phyloP scores from a whole-genome alignment of 2,329 filamentous ascomycete genomes.

The Colletotrichum spaethianum region DNA sequence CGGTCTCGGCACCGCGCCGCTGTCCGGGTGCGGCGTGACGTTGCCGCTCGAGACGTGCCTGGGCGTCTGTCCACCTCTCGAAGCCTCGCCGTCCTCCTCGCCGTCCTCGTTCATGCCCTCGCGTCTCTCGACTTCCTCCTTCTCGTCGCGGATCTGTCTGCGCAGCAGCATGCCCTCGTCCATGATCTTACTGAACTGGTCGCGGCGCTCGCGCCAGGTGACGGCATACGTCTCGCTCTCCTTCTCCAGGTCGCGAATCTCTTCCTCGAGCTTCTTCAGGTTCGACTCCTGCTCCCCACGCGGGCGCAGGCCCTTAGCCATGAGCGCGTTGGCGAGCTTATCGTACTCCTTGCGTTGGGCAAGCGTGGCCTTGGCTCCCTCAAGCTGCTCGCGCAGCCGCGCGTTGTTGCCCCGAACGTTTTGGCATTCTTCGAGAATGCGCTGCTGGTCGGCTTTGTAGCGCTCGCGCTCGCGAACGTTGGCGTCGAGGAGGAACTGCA shows the following conservation, averaged over 20 bases:
- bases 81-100: constrained; percentile 69
- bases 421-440: constrained; percentile 84
- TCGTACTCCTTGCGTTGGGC: constrained; percentile 89
- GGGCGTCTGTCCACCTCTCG: constrained; percentile 64
- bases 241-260: constrained; percentile 88
- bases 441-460: constrained; percentile 84
- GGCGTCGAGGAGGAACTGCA: constrained; percentile 88
- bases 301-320: constrained; percentile 73
- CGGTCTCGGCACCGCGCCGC: constrained; percentile 51
- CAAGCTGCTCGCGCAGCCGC: constrained; percentile 80
- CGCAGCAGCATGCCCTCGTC: constrained; percentile 91
- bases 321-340: constrained; percentile 80
- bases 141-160: constrained; percentile 91
- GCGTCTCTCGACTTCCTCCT: constrained; percentile 90
- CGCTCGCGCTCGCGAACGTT: constrained; percentile 87
- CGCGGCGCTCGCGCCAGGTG: constrained; percentile 87
- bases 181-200: constrained; percentile 90
- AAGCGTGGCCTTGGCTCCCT: constrained; percentile 81
- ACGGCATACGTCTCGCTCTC: constrained; percentile 86
- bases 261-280: constrained; percentile 85
- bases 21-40: constrained; percentile 65
- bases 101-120: constrained; percentile 84
- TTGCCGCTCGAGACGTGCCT: constrained; percentile 65
- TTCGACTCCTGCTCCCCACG: constrained; percentile 87
- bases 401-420: constrained; percentile 82